Evolutionary conservation across 148 eudicot genomes (phyloP).

Genomic region (Heliamphora exappendiculata): DNA sequence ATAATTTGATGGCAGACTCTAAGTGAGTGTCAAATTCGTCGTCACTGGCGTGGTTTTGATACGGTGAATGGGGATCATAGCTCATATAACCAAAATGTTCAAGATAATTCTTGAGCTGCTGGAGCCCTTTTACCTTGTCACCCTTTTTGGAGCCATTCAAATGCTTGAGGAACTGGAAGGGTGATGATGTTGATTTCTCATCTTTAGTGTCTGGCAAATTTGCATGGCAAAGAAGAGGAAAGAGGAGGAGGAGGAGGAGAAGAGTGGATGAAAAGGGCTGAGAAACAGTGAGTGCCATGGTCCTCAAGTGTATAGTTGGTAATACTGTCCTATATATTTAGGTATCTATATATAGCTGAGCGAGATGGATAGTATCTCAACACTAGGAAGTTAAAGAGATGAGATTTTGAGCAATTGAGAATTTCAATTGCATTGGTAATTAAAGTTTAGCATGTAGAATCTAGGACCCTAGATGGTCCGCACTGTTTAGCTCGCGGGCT

Average conservation of each 20-base stretch:
- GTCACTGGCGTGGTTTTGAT: neutral
- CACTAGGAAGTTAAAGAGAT: too few species aligned
- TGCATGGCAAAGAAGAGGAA: neutral
- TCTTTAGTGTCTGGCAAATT: neutral
- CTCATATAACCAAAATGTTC: slow-evolving; percentile 17
- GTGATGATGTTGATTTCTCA: neutral
- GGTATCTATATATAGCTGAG: too few species aligned
- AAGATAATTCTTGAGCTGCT: slow-evolving; percentile 23
- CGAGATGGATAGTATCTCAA: too few species aligned
- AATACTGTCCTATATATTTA: too few species aligned
- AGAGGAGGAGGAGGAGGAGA: neutral
- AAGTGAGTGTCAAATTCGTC: slow-evolving; percentile 19
- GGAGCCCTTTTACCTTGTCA: slow-evolving; percentile 7
- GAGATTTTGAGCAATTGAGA: too few species aligned
- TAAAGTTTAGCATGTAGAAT: too few species aligned
- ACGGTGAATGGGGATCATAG: neutral
- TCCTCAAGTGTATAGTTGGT: too few species aligned
- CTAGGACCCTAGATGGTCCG: too few species aligned
- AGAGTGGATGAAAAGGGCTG: neutral
- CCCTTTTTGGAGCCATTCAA: slow-evolving; percentile 24
- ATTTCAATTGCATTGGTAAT: too few species aligned
- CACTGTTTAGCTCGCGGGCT: too few species aligned
- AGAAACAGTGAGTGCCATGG: neutral
- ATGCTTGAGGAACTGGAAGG: slow-evolving; percentile 19
- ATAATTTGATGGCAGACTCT: slow-evolving; percentile 21